Evolutionary conservation across 1,139 yeast genomes (phyloP).

Genomic region (Yamadazyma oceani): DNA sequence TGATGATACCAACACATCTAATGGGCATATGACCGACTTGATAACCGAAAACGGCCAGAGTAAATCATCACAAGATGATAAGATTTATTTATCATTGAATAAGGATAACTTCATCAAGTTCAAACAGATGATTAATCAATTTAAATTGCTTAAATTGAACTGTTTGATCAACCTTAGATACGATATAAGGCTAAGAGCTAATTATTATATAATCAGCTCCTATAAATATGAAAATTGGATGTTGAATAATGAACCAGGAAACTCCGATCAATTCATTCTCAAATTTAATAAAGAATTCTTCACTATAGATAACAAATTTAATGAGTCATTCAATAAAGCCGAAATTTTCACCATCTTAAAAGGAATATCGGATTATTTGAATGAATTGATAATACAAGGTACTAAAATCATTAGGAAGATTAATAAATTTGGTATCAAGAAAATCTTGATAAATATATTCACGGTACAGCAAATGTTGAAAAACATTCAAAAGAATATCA

Average conservation of each 20-base stretch:
- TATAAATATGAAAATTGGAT: slow-evolving; percentile 44
- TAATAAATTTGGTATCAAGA: slow-evolving; percentile 66
- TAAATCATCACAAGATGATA: slow-evolving; percentile 21
- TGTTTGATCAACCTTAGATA: slow-evolving; percentile 61
- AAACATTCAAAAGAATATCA: slow-evolving; percentile 56
- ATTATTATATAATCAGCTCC: slow-evolving; percentile 57
- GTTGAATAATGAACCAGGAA: slow-evolving; percentile 54
- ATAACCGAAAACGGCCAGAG: slow-evolving; percentile 1
- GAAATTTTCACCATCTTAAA: slow-evolving; percentile 35
- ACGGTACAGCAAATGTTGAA: slow-evolving; percentile 77
- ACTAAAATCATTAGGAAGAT: slow-evolving; percentile 55
- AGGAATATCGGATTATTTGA: slow-evolving; percentile 62
- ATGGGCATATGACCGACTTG: no score
- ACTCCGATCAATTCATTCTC: slow-evolving; percentile 62
- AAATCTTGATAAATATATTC: slow-evolving; percentile 64
- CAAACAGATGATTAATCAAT: slow-evolving; percentile 43
- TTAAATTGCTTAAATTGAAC: slow-evolving; percentile 47
- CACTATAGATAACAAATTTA: slow-evolving; percentile 45
- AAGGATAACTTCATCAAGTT: slow-evolving; percentile 45
- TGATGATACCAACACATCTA: slow-evolving; percentile 13
- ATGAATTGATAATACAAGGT: slow-evolving; percentile 58
- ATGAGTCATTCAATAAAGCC: slow-evolving; percentile 24
- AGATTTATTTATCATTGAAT: slow-evolving; percentile 37
- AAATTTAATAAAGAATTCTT: slow-evolving; percentile 60
- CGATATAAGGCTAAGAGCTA: slow-evolving; percentile 62